These are phyloP conservation scores for Fusarium xylarioides DNA, from an alignment of 2,329 filamentous ascomycete genomes.

Conservation along the genomic window DNA sequence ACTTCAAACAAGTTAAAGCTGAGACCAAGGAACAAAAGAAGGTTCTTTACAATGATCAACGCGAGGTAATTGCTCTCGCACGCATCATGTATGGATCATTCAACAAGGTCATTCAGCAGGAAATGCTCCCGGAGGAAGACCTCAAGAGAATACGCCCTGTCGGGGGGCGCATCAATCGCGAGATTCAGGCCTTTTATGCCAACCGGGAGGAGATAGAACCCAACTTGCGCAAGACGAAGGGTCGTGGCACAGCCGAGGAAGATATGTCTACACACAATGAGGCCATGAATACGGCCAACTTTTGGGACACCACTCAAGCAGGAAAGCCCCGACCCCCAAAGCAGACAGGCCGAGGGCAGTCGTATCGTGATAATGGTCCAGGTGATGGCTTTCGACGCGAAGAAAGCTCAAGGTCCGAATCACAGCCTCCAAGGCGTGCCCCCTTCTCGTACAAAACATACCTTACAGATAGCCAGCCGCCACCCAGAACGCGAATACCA, in stretches of 20 bases:
- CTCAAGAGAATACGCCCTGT: slow-evolving; percentile 46
- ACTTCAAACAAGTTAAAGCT: slow-evolving; percentile 43
- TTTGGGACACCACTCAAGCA: slow-evolving; percentile 47
- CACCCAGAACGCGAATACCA: neutral
- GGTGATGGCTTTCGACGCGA: neutral
- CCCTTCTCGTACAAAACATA: neutral
- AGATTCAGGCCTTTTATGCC: slow-evolving; percentile 49
- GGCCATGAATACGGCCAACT: slow-evolving; percentile 35
- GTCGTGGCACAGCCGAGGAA: slow-evolving; percentile 29
- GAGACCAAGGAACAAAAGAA: slow-evolving; percentile 39
- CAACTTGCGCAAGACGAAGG: slow-evolving; percentile 39
- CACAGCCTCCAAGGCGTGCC: neutral
- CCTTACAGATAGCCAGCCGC: neutral
- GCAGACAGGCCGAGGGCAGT: neutral
- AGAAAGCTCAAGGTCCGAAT: neutral
- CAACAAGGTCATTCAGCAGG: slow-evolving; percentile 55
- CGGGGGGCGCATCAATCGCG: slow-evolving; percentile 50
- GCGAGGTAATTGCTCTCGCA: slow-evolving; percentile 56
- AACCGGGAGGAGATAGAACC: slow-evolving; percentile 48
- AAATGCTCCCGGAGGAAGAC: slow-evolving; percentile 49
- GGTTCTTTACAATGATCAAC: slow-evolving; percentile 47
- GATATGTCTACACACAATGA: slow-evolving; percentile 31
- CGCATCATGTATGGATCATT: slow-evolving; percentile 57
- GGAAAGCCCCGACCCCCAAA: slow-evolving; percentile 2
- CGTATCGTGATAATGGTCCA: neutral